Base-by-base conservation (phyloP, 2,329 filamentous ascomycete genomes). In the Colletotrichum liriopes region DNA sequence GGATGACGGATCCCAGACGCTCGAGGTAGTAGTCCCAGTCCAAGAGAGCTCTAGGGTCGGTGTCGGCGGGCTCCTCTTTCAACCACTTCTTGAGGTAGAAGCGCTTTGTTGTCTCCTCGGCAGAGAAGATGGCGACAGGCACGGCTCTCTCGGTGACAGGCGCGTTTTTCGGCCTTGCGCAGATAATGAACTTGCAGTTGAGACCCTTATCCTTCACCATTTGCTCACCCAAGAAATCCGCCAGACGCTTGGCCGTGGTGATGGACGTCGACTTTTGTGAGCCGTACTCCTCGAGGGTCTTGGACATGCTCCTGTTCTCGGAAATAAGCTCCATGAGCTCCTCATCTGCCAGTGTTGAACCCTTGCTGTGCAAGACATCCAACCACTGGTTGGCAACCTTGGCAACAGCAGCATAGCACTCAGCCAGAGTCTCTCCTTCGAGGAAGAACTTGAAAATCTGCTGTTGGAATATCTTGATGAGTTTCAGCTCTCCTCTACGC, bases 161-260 rank as follows among this genome's bases (percentile, higher is more conserved):
- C 0, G 96, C 94, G 78, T 94, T 94, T 78, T 92, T 93, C 5
- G 96, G 96, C 74, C 89, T 91, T 18, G 94, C 89, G 63, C 95
- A 98, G 78, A 99, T 98, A 81, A 99, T 98, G 82, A 98, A 99
- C 83, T 98, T 98, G 91, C 96, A 99, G 85, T 99, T 99, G 77
- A 99, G 83, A 4, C 96, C 96, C 82, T 98, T 99, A 83, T 99
- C 97, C 80, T 99, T 99, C 78, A 98, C 92, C 97, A 99, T 99
- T 79, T 98, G 95, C 80, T 98, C 96, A 45, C 96, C 96, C 74
- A 99, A 81, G 80, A 99, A 99, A 79, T 99, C 96, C 45, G 96
- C 96, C 52, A 99, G 84, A 74, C 96, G 94, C 78, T 93, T 96
- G 14, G 96, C 96, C 0, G 96, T 99, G 2, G 96, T 99, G 81